Evolutionary conservation across 2,329 filamentous ascomycete genomes (phyloP).

Genomic region (Lasiodiplodia gonubiensis): DNA sequence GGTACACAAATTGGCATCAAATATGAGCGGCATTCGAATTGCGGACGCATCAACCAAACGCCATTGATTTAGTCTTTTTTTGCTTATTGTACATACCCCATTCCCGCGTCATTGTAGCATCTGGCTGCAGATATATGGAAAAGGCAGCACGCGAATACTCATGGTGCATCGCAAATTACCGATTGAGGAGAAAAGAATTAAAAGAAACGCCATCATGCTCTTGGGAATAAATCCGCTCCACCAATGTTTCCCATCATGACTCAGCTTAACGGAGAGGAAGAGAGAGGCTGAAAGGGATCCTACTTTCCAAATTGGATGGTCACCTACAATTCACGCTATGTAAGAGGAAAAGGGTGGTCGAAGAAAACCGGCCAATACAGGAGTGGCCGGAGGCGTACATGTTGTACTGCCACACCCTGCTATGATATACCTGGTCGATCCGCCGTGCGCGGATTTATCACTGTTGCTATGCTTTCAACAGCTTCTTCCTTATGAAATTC

Average conservation of each 20-base stretch:
- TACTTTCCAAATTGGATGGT: conserved; percentile 8
- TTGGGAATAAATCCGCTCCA: not conserved
- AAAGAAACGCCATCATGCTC: conserved; percentile 20
- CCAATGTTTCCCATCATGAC: conserved; percentile 11
- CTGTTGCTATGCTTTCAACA: not conserved
- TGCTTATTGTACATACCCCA: conserved; percentile 16
- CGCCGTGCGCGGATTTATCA: not conserved
- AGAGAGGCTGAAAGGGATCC: not conserved
- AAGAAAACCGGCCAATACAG: not conserved
- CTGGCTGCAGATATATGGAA: not conserved
- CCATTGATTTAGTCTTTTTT: conserved; percentile 15
- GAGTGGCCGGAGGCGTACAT: not conserved
- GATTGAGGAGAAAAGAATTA: not conserved
- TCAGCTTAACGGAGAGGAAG: not conserved
- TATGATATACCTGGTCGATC: not conserved
- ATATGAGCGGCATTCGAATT: not conserved
- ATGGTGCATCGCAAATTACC: not conserved
- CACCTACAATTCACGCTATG: conserved; percentile 10
- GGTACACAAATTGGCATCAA: not conserved
- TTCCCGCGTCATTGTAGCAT: not conserved
- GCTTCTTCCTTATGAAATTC: not conserved
- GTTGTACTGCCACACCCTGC: not conserved
- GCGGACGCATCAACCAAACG: not conserved
- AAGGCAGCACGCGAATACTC: not conserved
- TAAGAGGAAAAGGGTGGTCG: not conserved